Percentiles rank a stretch among this genome's conserved stretches.
Evolutionary conservation across 176 grass and related monocot genomes (phyloP).

Genomic region (Triticum timopheevii): DNA sequence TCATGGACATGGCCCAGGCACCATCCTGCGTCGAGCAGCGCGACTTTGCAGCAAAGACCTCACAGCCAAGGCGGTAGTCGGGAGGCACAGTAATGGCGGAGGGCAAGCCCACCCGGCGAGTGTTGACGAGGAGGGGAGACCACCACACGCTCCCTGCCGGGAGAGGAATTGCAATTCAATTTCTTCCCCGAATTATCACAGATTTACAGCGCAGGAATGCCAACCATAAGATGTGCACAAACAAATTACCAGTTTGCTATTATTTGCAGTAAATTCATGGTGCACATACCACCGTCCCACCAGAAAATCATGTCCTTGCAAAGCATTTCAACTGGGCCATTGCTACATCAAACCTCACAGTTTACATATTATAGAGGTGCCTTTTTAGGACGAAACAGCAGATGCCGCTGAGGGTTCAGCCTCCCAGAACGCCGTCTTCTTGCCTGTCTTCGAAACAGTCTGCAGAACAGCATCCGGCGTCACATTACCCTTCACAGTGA

Average conservation of each 20-base stretch:
- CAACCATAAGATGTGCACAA: constrained; percentile 2
- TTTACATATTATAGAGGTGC: background rate
- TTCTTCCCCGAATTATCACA: too few relatives aligned
- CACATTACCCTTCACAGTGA: constrained; percentile 90
- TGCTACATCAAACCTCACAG: background rate
- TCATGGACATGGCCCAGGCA: too few relatives aligned
- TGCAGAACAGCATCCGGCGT: constrained; percentile 83
- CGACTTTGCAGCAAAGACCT: too few relatives aligned
- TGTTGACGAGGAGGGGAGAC: too few relatives aligned
- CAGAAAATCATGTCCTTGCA: background rate
- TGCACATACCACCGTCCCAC: background rate
- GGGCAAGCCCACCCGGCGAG: too few relatives aligned
- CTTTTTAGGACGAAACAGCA: constrained; percentile 28
- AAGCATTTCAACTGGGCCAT: background rate
- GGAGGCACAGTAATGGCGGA: too few relatives aligned
- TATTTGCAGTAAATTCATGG: background rate
- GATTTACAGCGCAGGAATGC: background rate
- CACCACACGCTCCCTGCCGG: too few relatives aligned
- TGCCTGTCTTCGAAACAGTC: constrained; percentile 89
- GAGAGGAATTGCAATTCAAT: too few relatives aligned
- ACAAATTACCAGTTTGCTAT: constrained; percentile 18
- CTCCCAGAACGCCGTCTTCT: constrained; percentile 89
- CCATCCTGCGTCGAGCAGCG: too few relatives aligned
- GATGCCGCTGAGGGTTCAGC: constrained; percentile 24
- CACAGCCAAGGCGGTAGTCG: too few relatives aligned